phyloP scores from a whole-genome alignment of 2,329 filamentous ascomycete genomes.

The Xylariaceae sp. region DNA sequence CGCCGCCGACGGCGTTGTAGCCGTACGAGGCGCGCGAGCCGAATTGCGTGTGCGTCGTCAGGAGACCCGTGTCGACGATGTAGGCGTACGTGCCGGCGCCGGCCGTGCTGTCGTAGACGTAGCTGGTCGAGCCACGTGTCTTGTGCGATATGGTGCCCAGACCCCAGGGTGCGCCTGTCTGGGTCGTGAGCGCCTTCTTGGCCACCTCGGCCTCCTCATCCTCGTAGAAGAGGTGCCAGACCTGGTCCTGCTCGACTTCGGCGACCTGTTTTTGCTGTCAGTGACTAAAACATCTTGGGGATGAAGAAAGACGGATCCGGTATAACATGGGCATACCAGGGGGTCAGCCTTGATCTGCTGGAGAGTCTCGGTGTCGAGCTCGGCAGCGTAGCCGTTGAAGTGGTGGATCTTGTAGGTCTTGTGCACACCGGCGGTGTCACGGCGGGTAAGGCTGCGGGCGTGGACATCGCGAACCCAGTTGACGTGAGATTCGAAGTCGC shows the following conservation, averaged over 20 bases:
- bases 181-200: conserved; percentile 28
- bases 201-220: conserved; percentile 15
- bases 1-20: conserved; percentile 27
- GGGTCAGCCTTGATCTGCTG: conserved; percentile 30
- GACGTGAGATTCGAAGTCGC: conserved; percentile 32
- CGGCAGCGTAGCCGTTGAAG: conserved; percentile 38
- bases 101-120: conserved; percentile 38
- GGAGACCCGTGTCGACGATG: conserved; percentile 50
- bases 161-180: conserved; percentile 37
- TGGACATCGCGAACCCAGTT: conserved; percentile 33
- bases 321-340: conserved; percentile 3
- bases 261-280: conserved; percentile 24
- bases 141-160: conserved; percentile 42
- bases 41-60: conserved; percentile 39
- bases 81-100: conserved; percentile 43
- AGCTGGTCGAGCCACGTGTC: conserved; percentile 30
- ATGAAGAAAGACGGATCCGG: background rate
- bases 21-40: conserved; percentile 34
- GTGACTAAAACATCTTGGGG: no score
- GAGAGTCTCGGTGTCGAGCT: conserved; percentile 36
- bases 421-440: conserved; percentile 34
- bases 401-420: conserved; percentile 37
- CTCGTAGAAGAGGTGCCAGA: conserved; percentile 25
- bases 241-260: conserved; percentile 28
- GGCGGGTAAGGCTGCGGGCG: conserved; percentile 32